Conservation (phyloP, 78 protist species). For the Goniomonas avonlea region DNA sequence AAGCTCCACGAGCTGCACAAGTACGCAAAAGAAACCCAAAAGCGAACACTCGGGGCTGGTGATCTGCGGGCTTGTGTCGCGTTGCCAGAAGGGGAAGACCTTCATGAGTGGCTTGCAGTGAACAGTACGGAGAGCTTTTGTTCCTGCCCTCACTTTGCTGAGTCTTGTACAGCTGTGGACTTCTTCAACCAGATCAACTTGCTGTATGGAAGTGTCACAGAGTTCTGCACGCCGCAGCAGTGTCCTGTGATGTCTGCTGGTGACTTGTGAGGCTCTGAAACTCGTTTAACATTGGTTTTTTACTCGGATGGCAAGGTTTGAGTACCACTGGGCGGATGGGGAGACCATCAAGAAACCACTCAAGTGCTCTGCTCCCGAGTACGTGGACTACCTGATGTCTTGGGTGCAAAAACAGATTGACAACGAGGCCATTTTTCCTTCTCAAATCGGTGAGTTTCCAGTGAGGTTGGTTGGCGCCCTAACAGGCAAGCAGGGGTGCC, state of each 20-base stretch:
- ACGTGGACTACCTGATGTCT: constrained; percentile 85
- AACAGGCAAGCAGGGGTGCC: constrained; percentile 18
- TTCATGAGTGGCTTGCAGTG: constrained; percentile 93
- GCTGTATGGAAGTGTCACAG: constrained; percentile 89
- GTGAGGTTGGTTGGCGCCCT: neutral
- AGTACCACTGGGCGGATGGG: constrained; percentile 94
- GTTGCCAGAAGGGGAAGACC: constrained; percentile 91
- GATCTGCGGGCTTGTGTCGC: constrained; percentile 68
- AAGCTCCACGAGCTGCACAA: neutral
- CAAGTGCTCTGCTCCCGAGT: constrained; percentile 81
- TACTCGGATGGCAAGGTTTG: constrained; percentile 45
- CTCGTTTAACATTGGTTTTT: neutral
- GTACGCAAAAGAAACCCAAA: constrained; percentile 2
- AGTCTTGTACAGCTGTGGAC: constrained; percentile 42
- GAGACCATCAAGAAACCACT: constrained; percentile 54
- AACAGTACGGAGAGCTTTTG: constrained; percentile 49
- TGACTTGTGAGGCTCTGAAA: constrained; percentile 44
- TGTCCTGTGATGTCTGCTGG: constrained; percentile 96
- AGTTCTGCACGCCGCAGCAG: constrained; percentile 84
- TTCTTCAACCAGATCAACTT: constrained; percentile 93
- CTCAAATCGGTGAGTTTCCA: neutral
- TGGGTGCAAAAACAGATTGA: constrained; percentile 92
- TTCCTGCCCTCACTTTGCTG: neutral
- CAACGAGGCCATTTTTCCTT: constrained; percentile 85
- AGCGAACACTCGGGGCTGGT: constrained; percentile 49